A percentile compares a stretch with the other conserved stretches of the same genome.
Evolutionary conservation across 305 asterid species (phyloP).

Genomic region (Fraxinus greggii): DNA sequence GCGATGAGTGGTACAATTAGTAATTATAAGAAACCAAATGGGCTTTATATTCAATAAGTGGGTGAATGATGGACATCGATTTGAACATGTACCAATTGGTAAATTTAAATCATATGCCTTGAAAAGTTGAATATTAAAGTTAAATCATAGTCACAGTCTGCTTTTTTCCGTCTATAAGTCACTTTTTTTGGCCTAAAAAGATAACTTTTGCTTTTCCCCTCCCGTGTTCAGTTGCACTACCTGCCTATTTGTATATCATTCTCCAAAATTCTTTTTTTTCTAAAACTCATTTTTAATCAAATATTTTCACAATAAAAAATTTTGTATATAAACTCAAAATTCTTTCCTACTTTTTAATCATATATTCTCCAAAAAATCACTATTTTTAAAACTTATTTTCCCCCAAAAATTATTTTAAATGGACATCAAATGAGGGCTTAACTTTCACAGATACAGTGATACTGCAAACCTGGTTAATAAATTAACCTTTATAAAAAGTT

Average conservation of each 20-base stretch:
- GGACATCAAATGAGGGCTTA: too few relatives aligned
- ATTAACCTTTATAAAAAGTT: neutral
- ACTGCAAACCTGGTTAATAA: neutral
- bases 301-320: too few relatives aligned
- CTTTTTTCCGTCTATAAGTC: slow-evolving; percentile 7
- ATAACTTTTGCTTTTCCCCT: slow-evolving; percentile 6
- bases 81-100: slow-evolving; percentile 9
- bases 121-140: neutral
- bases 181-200: neutral
- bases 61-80: neutral
- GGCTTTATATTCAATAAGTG: neutral
- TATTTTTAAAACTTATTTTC: too few relatives aligned
- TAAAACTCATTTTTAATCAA: too few relatives aligned
- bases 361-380: too few relatives aligned
- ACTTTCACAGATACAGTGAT: neutral
- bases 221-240: neutral
- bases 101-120: neutral
- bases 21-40: neutral
- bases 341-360: too few relatives aligned
- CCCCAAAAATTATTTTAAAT: too few relatives aligned
- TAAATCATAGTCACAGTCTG: neutral
- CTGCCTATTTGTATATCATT: neutral
- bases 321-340: too few relatives aligned
- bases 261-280: too few relatives aligned
- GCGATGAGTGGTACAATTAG: neutral